These are phyloP conservation scores for Rhizopogon vulgaris DNA, from an alignment of 768 basidiomycete genomes.

Conservation along the genomic window DNA sequence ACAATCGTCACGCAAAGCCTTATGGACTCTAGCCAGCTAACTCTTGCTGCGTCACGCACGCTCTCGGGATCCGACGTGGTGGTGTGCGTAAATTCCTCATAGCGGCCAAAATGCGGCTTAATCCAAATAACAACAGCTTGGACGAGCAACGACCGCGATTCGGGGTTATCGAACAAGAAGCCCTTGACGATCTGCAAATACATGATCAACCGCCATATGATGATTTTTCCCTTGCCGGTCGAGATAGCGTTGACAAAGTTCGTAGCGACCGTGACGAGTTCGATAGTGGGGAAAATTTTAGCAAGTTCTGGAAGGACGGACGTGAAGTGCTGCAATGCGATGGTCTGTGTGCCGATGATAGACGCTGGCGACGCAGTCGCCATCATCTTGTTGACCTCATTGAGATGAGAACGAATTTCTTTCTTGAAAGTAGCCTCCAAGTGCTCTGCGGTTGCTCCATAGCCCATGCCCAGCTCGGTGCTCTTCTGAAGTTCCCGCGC, in stretches of 20 bases:
- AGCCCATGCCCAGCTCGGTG: slow-evolving; percentile 72
- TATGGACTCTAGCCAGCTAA: slow-evolving; percentile 85
- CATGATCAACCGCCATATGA: slow-evolving; percentile 92
- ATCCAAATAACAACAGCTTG: slow-evolving; percentile 91
- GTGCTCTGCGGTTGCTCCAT: slow-evolving; percentile 80
- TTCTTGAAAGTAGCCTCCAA: slow-evolving; percentile 80
- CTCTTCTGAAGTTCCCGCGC: slow-evolving; percentile 83
- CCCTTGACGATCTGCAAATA: slow-evolving; percentile 88
- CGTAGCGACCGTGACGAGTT: slow-evolving; percentile 82
- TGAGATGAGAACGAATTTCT: slow-evolving; percentile 71
- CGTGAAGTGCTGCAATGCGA: slow-evolving; percentile 90
- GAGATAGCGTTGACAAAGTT: slow-evolving; percentile 82
- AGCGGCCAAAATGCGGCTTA: slow-evolving; percentile 89
- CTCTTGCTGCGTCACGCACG: slow-evolving; percentile 64
- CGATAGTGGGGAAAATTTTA: slow-evolving; percentile 73
- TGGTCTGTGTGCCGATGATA: slow-evolving; percentile 95
- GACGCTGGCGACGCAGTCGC: slow-evolving; percentile 65
- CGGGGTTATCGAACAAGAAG: slow-evolving; percentile 77
- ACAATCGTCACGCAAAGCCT: slow-evolving; percentile 87
- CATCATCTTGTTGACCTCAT: slow-evolving; percentile 88
- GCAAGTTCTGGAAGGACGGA: slow-evolving; percentile 84
- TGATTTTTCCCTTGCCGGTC: slow-evolving; percentile 75
- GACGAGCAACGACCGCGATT: slow-evolving; percentile 73
- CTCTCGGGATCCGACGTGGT: slow-evolving; percentile 61
- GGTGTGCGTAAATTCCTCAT: slow-evolving; percentile 71